Evolutionary conservation across 2,329 filamentous ascomycete genomes (phyloP), one percentile per base, ranked within the genome.

Genomic region (Elsinoe arachidis): DNA sequence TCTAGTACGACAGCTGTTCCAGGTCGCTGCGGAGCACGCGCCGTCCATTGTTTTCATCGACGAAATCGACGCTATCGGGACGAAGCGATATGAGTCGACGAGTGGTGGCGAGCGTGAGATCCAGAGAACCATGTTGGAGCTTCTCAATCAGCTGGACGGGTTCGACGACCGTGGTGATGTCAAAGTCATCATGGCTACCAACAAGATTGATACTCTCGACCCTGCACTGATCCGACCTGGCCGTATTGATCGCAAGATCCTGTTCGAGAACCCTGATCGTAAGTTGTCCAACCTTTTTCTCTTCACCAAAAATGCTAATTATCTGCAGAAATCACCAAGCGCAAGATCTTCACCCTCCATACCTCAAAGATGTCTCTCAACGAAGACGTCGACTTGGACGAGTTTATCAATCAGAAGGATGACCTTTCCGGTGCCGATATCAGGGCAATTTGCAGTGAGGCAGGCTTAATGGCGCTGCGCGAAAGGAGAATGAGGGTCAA

Each of bases 101-200:
- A 96, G 92, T 0, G 93, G 93, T 61, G 93, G 95, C 71, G 93
- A 99, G 73, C 87, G 92, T 64, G 93, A 99, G 73, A 90, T 99
- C 38, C 93, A 99, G 77, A 86, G 93, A 72, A 99, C 93, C 51
- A 99, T 99, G 93, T 78, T 99, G 73, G 93, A 99, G 70, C 82
- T 99, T 56, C 85, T 99, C 41, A 99, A 99, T 75, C 93, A 99
- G 77, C 85, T 99, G 7, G 93, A 99, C 71, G 93, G 93, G 67
- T 99, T 99, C 75, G 93, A 99, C 70, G 95, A 99, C 73, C 88
- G 93, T 60, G 95, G 93, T 65, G 93, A 99, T 70, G 92, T 99
- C 74, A 99, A 99, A 79, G 93, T 99, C 61, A 92, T 99, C 73
- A 97, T 99, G 91, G 95, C 93, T 11, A 99, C 93, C 64, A 99